These are phyloP conservation scores for Aspergillus chevalieri DNA, from an alignment of 2,329 filamentous ascomycete genomes.

Conservation along the genomic window DNA sequence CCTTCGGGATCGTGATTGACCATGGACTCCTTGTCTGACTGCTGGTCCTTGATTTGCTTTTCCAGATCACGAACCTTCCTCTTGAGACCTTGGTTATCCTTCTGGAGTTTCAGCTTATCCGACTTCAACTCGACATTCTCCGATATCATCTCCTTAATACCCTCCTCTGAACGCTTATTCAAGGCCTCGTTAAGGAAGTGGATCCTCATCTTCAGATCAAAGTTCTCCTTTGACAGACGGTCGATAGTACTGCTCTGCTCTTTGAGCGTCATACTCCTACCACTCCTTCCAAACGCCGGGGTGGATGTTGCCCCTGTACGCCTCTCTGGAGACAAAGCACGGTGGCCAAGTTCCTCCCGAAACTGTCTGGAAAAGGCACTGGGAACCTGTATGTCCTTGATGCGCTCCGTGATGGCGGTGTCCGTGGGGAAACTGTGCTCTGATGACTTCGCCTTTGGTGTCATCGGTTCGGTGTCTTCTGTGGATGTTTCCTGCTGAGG, in stretches of 20 bases:
- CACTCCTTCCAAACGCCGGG: slow-evolving; percentile 48
- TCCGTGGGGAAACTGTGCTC: slow-evolving; percentile 67
- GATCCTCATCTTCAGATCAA: slow-evolving; percentile 93
- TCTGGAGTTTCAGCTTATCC: slow-evolving; percentile 77
- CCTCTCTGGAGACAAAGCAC: slow-evolving; percentile 57
- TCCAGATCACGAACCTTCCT: slow-evolving; percentile 81
- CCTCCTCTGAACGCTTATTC: slow-evolving; percentile 89
- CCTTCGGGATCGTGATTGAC: slow-evolving; percentile 36
- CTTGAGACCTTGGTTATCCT: slow-evolving; percentile 79
- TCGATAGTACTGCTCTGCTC: slow-evolving; percentile 98
- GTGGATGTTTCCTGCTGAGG: slow-evolving; percentile 28
- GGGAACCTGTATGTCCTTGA: slow-evolving; percentile 84
- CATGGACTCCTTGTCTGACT: slow-evolving; percentile 40
- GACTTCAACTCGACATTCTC: slow-evolving; percentile 96
- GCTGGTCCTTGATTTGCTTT: slow-evolving; percentile 61
- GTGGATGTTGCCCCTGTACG: slow-evolving; percentile 45
- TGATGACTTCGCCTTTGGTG: slow-evolving; percentile 59
- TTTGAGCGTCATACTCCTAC: slow-evolving; percentile 78
- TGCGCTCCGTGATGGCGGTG: slow-evolving; percentile 79
- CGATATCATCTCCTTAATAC: slow-evolving; percentile 94
- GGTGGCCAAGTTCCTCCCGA: slow-evolving; percentile 59
- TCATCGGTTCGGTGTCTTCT: slow-evolving; percentile 53
- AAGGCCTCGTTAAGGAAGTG: slow-evolving; percentile 93
- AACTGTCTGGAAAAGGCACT: slow-evolving; percentile 84
- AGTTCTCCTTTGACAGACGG: slow-evolving; percentile 93